Conservation (phyloP, 768 basidiomycete species). For the Vararia minispora region DNA sequence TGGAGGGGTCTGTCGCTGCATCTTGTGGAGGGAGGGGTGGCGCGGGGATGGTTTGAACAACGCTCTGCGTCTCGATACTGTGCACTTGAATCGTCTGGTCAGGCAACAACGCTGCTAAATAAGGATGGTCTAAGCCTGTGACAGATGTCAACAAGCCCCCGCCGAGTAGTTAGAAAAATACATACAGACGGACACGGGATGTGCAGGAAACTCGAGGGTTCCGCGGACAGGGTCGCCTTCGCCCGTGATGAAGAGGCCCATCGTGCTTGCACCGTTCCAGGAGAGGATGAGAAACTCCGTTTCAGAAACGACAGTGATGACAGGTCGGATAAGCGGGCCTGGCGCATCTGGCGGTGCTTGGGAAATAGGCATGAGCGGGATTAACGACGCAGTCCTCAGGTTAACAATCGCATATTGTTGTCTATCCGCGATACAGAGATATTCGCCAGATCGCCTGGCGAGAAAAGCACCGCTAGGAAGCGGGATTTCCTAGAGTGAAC, state of each 20-base stretch:
- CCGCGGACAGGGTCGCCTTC: slow-evolving; percentile 85
- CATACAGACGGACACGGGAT: slow-evolving; percentile 71
- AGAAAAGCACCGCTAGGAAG: slow-evolving; percentile 44
- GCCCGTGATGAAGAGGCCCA: slow-evolving; percentile 80
- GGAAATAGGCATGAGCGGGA: slow-evolving; percentile 68
- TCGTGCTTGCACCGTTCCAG: slow-evolving; percentile 69
- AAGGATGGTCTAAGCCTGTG: slow-evolving; percentile 72
- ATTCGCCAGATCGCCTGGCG: slow-evolving; percentile 50
- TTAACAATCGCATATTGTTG: slow-evolving; percentile 71
- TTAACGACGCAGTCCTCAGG: slow-evolving; percentile 55
- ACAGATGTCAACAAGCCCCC: neutral
- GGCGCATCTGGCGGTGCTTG: slow-evolving; percentile 40
- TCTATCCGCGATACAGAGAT: slow-evolving; percentile 66
- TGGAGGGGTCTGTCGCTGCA: slow-evolving; percentile 15
- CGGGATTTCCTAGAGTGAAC: slow-evolving; percentile 50
- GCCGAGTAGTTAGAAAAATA: slow-evolving; percentile 11
- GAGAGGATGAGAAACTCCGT: slow-evolving; percentile 81
- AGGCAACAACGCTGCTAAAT: slow-evolving; percentile 66
- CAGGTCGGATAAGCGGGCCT: slow-evolving; percentile 40
- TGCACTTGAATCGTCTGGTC: slow-evolving; percentile 78
- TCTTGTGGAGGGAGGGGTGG: slow-evolving; percentile 17
- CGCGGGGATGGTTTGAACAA: slow-evolving; percentile 57
- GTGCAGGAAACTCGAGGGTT: slow-evolving; percentile 74
- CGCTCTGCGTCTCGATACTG: slow-evolving; percentile 59
- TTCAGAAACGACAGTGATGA: slow-evolving; percentile 62